Base-by-base conservation (phyloP, 495 filamentous ascomycete genomes). In the Aspergillus panamensis region DNA sequence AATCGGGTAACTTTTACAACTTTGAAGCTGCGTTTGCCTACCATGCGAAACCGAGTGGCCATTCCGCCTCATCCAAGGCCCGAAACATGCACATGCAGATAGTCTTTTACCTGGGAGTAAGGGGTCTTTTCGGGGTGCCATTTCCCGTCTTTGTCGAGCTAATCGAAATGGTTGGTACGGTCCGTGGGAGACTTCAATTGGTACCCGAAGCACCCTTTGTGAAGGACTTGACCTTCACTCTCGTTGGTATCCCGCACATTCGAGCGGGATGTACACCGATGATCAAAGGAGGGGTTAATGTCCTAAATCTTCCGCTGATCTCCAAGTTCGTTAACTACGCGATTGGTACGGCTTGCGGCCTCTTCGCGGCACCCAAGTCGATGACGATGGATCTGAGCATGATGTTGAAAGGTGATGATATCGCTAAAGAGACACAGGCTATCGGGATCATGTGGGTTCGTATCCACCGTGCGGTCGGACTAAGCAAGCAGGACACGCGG, bases 321-420 rank as follows among this genome's bases (percentile, higher is more conserved):
- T 96, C 90, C 0, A 93, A 96, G 60, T 97, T 97, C 67, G 92
- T 96, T 73, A 96, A 97, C 73, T 96, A 91, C 69, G 90, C 92
- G n/a, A 96, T 97, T 61, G 85, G 80, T 33, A 84, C 93, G 1
- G 90, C 92, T 5, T 84, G 87, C 32, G 87, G 86, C 67, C 89
- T 96, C 80, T 97, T 96, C 58, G 92, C 96, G 42, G 93, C 93
- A 14, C 93, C 93, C n/a, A 97, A 96, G 71, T 92, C 89, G 1
- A 88, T 96, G 87, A 90, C 89, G 3, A 82, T 97, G 57, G 92
- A 97, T 64, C 81, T 97, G 54, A 84, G 88, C 58, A 92, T 92
- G 73, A 87, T 97, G 75, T 80, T 97, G 1, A 84, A 89, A 64
- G 93, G 92, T 37, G 93, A 97, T 59, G 84, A 89, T 66, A 89